Evolutionary conservation across 345 rosid species (phyloP).

Genomic region (Adansonia digitata): DNA sequence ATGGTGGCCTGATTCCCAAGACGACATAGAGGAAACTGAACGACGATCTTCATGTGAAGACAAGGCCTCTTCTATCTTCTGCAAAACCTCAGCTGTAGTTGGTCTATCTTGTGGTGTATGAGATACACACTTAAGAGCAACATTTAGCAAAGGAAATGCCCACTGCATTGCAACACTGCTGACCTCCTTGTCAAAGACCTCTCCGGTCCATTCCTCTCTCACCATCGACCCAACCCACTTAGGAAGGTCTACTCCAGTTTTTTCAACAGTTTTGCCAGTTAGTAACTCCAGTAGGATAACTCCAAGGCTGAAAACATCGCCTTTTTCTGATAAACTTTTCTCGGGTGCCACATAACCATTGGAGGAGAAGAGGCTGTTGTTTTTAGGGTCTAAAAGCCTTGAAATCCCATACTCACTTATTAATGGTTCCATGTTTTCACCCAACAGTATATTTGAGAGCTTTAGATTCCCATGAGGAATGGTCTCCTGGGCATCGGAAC

Average conservation of each 20-base stretch:
- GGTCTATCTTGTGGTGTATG: slow-evolving; percentile 39
- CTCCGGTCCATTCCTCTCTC: slow-evolving; percentile 73
- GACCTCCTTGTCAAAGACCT: slow-evolving; percentile 58
- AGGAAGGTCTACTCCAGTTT: slow-evolving; percentile 48
- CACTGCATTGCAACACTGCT: slow-evolving; percentile 35
- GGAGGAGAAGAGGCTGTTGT: slow-evolving; percentile 10
- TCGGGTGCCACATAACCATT: slow-evolving; percentile 46
- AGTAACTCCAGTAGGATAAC: slow-evolving; percentile 49
- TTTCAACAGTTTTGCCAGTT: slow-evolving; percentile 49
- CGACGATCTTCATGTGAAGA: slow-evolving; percentile 21
- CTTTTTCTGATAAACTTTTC: slow-evolving; percentile 33
- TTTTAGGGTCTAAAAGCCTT: slow-evolving; percentile 16
- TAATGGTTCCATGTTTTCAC: slow-evolving; percentile 35
- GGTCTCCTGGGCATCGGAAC: slow-evolving; percentile 12
- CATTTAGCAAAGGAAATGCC: slow-evolving; percentile 52
- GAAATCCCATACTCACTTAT: slow-evolving; percentile 46
- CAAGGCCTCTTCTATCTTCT: slow-evolving; percentile 39
- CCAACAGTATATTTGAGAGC: slow-evolving; percentile 51
- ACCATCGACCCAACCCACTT: slow-evolving; percentile 65
- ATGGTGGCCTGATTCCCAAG: slow-evolving; percentile 20
- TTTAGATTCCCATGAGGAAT: slow-evolving; percentile 59
- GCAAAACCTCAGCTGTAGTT: slow-evolving; percentile 31
- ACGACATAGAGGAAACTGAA: slow-evolving; percentile 27
- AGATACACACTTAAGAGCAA: slow-evolving; percentile 48
- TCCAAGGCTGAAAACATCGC: slow-evolving; percentile 53